phyloP scores from a whole-genome alignment of 148 eudicot species.

The Rheum nobile region DNA sequence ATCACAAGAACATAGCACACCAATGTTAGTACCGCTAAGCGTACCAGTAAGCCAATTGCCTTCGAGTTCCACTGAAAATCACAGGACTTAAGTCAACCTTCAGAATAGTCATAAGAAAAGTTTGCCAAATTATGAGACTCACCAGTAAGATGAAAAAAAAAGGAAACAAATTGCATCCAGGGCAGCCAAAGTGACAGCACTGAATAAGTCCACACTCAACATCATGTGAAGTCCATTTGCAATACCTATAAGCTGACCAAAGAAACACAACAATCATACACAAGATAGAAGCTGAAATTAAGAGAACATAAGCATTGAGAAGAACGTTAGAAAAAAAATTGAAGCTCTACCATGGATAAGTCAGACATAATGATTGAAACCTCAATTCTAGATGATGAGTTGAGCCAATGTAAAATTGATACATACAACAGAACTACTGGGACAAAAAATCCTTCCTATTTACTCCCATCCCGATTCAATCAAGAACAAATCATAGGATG shows the following conservation, averaged over 20 bases:
- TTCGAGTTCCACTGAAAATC: slow-evolving; percentile 48
- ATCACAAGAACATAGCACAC: slow-evolving; percentile 45
- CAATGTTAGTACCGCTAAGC: slow-evolving; percentile 37
- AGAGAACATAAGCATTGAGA: not conserved
- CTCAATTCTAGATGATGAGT: too few relatives aligned
- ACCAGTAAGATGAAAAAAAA: slow-evolving; percentile 56
- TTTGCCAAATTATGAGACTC: slow-evolving; percentile 14
- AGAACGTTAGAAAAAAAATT: not conserved
- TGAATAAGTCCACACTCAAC: slow-evolving; percentile 59
- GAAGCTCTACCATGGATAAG: slow-evolving; percentile 64
- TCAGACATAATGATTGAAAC: slow-evolving; percentile 61
- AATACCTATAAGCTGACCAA: slow-evolving; percentile 68
- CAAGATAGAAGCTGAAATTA: not conserved
- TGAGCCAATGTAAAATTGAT: not conserved
- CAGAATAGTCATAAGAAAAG: not conserved
- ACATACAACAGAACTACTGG: not conserved
- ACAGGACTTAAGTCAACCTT: not conserved
- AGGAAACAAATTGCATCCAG: slow-evolving; percentile 56
- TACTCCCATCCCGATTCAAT: not conserved
- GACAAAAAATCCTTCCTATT: not conserved
- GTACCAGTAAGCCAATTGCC: slow-evolving; percentile 39
- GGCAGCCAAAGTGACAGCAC: slow-evolving; percentile 54
- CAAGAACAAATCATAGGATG: not conserved
- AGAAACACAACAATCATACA: not conserved
- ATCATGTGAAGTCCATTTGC: slow-evolving; percentile 70